These are phyloP conservation scores for Penicillium manginii DNA, from an alignment of 495 filamentous ascomycete genomes.

Conservation along the genomic window DNA sequence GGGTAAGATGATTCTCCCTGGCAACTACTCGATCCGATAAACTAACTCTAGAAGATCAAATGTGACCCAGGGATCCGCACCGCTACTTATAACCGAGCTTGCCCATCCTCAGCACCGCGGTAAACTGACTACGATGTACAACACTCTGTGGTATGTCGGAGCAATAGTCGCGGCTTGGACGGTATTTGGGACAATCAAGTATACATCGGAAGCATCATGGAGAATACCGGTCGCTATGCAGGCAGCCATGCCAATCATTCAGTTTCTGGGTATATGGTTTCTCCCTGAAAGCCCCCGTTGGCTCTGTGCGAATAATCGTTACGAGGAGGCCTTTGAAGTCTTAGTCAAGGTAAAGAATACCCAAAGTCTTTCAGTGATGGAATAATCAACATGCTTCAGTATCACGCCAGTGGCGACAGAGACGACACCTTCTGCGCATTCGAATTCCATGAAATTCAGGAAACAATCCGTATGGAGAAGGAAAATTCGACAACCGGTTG, in stretches of 20 bases:
- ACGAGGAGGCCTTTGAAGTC: conserved; percentile 24
- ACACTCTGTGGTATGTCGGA: conserved; percentile 65
- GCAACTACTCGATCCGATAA: background rate
- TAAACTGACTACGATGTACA: conserved; percentile 63
- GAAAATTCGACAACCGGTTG: conserved; percentile 57
- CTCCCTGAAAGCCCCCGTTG: conserved; percentile 55
- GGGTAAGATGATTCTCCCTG: conserved; percentile 8
- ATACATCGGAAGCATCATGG: conserved; percentile 29
- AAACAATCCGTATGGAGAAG: conserved; percentile 23
- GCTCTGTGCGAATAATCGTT: conserved; percentile 41
- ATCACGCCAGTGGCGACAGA: conserved; percentile 38
- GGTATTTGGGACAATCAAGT: conserved; percentile 29
- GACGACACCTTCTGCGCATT: conserved; percentile 14
- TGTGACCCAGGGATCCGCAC: conserved; percentile 40
- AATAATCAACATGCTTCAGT: conserved; percentile 11
- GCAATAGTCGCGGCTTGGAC: conserved; percentile 45
- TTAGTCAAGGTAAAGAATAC: conserved; percentile 10
- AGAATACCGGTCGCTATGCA: conserved; percentile 32
- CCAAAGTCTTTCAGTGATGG: background rate
- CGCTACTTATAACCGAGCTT: conserved; percentile 64
- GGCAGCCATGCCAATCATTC: conserved; percentile 25
- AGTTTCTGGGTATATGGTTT: conserved; percentile 27
- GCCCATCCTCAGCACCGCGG: conserved; percentile 65
- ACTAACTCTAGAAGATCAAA: conserved; percentile 14
- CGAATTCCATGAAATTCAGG: conserved; percentile 29